Percentiles rank a stretch among this genome's conserved stretches.
Conservation (phyloP, 257 asterid genomes). For the Lantana camara region DNA sequence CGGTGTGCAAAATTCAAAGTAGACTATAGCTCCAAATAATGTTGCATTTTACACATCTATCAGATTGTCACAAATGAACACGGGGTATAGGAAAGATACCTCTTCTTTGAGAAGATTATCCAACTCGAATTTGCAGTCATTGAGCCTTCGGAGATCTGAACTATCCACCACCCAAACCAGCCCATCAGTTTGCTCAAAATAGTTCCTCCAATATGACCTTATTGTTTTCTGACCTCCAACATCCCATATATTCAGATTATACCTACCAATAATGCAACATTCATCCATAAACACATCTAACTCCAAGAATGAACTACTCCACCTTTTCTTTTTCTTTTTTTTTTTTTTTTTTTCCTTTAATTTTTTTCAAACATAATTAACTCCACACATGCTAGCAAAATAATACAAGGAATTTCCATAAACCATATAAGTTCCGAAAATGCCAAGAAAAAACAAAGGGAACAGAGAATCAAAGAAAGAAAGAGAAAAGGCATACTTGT, state of each 20-base stretch:
- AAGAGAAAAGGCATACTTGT: constrained; percentile 62
- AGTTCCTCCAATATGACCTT: too few relatives aligned
- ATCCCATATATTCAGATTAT: constrained; percentile 90
- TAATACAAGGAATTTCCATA: neutral
- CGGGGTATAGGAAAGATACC: constrained; percentile 42
- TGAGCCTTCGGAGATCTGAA: constrained; percentile 88
- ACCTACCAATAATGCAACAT: constrained; percentile 47
- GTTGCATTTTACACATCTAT: neutral
- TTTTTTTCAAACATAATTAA: too few relatives aligned
- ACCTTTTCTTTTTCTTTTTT: too few relatives aligned
- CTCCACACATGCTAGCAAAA: neutral
- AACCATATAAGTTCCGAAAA: neutral
- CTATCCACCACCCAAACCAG: constrained; percentile 99
- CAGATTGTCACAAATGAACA: neutral
- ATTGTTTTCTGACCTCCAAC: constrained; percentile 98
- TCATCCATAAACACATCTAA: constrained; percentile 16
- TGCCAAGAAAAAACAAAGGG: neutral
- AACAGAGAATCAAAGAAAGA: neutral
- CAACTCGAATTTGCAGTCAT: constrained; percentile 87
- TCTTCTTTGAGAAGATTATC: constrained; percentile 96
- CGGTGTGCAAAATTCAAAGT: constrained; percentile 8
- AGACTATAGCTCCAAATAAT: neutral
- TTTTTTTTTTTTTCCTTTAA: too few relatives aligned
- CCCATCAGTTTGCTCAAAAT: constrained; percentile 98
- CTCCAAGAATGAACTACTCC: constrained; percentile 5